A percentile compares a stretch with the other conserved stretches of the same genome.
phyloP scores from a whole-genome alignment of 805 yeast species.

The Pichia californica region DNA sequence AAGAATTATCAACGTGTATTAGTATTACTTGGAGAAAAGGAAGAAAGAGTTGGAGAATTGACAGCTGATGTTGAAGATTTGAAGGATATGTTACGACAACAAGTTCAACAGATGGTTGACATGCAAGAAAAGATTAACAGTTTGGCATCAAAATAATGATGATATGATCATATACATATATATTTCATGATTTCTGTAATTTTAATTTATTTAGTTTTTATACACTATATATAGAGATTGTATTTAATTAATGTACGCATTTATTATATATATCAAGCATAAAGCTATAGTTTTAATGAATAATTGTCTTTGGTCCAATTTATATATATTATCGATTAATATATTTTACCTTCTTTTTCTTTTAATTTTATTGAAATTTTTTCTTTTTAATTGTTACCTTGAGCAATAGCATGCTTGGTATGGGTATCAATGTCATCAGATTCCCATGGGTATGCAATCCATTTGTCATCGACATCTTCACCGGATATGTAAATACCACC shows the following conservation, averaged over 20 bases:
- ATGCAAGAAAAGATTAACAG: conserved; percentile 37
- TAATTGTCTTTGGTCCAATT: too few species aligned
- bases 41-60: conserved; percentile 79
- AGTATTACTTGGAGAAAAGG: conserved; percentile 76
- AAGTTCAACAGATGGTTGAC: conserved; percentile 80
- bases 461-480: conserved; percentile 63
- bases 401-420: conserved; percentile 55
- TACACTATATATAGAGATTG: too few species aligned
- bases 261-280: too few species aligned
- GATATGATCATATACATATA: too few species aligned
- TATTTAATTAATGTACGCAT: too few species aligned
- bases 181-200: too few species aligned
- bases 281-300: too few species aligned
- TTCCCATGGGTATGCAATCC: conserved; percentile 94
- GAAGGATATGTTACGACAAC: conserved; percentile 75
- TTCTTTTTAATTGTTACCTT: conserved; percentile 59
- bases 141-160: neutral
- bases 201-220: too few species aligned
- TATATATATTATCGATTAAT: too few species aligned
- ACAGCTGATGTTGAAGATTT: conserved; percentile 84
- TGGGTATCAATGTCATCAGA: conserved; percentile 75
- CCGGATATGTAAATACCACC: conserved; percentile 69
- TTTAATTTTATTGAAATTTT: neutral
- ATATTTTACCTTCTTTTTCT: neutral
- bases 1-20: conserved; percentile 41